Evolutionary conservation across 768 basidiomycete genomes (phyloP).

Genomic region (Suillus hirtellus): DNA sequence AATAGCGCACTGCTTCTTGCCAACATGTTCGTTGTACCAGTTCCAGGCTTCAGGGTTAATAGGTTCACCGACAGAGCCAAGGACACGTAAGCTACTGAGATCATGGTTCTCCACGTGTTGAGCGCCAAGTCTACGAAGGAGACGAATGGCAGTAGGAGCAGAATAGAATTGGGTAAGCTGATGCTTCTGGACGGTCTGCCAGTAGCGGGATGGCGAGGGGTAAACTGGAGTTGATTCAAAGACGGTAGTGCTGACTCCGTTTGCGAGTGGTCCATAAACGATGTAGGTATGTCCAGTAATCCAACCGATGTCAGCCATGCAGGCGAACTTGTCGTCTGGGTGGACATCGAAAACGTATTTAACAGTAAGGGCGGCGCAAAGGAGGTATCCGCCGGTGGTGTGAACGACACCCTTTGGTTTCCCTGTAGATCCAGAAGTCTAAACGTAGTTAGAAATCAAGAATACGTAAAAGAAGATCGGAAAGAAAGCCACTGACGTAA

Average conservation of each 20-base stretch:
- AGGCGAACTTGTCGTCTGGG: conserved; percentile 92
- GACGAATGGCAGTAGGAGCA: conserved; percentile 91
- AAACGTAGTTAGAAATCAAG: conserved; percentile 12
- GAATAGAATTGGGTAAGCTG: conserved; percentile 96
- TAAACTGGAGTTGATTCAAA: conserved; percentile 98
- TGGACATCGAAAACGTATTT: conserved; percentile 99
- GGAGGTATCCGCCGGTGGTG: conserved; percentile 86
- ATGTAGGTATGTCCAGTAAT: conserved; percentile 98
- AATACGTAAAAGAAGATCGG: conserved; percentile 1
- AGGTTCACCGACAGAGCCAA: conserved; percentile 95
- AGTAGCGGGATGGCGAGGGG: conserved; percentile 94
- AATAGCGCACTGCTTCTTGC: conserved; percentile 83
- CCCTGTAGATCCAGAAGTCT: conserved; percentile 94
- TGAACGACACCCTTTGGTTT: conserved; percentile 98
- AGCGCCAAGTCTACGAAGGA: conserved; percentile 82
- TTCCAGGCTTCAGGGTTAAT: conserved; percentile 99
- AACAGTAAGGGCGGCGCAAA: conserved; percentile 87
- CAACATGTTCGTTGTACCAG: conserved; percentile 98
- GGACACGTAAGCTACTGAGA: conserved; percentile 76
- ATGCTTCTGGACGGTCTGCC: conserved; percentile 93
- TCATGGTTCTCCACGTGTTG: conserved; percentile 85
- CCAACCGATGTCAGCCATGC: conserved; percentile 99
- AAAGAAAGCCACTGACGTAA: conserved; percentile 62
- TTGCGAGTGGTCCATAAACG: conserved; percentile 90
- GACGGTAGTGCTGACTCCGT: conserved; percentile 81